Conservation (phyloP, 495 filamentous ascomycete species). For the Penicillium salamii region DNA sequence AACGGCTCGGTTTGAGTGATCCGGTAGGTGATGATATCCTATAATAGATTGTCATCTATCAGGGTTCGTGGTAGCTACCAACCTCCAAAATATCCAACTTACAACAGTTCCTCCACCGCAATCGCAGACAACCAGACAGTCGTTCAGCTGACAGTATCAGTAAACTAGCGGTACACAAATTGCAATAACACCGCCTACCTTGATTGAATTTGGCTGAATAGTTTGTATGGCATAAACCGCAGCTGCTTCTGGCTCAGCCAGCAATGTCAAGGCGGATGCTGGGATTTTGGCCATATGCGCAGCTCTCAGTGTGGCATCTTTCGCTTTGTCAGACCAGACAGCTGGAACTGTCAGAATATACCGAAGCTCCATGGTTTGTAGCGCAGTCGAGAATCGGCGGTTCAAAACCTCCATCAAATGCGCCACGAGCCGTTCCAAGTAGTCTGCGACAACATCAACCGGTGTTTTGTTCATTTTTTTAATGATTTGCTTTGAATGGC, state of each 20-base stretch:
- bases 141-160: no score
- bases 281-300: conserved; percentile 49
- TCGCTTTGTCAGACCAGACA: conserved; percentile 52
- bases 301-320: conserved; percentile 43
- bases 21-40: conserved; percentile 47
- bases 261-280: conserved; percentile 36
- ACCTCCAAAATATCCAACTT: conserved; percentile 16
- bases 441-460: conserved; percentile 36
- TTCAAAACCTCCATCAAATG: conserved; percentile 26
- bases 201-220: conserved; percentile 24
- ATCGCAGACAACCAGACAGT: conserved; percentile 54
- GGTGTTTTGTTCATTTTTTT: conserved; percentile 25
- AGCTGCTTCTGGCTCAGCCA: conserved; percentile 63
- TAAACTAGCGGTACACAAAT: no score
- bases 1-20: conserved; percentile 12
- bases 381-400: conserved; percentile 27
- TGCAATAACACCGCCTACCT: conserved; percentile 4
- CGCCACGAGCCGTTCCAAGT: conserved; percentile 39
- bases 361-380: conserved; percentile 18
- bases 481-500: conserved; percentile 14
- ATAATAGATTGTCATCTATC: conserved; percentile 6
- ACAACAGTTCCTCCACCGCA: conserved; percentile 61
- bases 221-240: conserved; percentile 49
- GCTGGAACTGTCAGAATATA: conserved; percentile 54
- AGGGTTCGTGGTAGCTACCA: background rate